Evolutionary conservation across 2,329 filamentous ascomycete genomes (phyloP).

Genomic region (Chaetomium globosum): DNA sequence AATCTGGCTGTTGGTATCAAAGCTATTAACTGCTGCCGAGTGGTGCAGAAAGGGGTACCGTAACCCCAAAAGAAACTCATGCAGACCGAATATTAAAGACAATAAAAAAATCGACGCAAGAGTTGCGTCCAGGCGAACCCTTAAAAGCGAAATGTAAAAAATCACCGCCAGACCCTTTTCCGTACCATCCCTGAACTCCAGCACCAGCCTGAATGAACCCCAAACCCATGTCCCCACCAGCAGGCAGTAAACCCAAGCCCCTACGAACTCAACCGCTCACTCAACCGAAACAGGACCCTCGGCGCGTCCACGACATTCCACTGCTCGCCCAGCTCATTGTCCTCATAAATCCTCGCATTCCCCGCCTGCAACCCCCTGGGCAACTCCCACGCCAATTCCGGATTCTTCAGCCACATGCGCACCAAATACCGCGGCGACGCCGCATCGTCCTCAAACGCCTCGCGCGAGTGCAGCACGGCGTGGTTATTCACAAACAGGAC

Average conservation of each 20-base stretch:
- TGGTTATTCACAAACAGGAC: conserved; percentile 68
- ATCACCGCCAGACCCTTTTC: not conserved
- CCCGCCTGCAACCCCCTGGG: conserved; percentile 29
- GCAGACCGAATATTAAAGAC: not conserved
- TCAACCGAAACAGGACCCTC: conserved; percentile 32
- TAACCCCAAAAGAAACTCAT: not conserved
- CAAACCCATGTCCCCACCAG: not conserved
- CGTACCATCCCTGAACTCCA: not conserved
- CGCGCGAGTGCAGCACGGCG: conserved; percentile 60
- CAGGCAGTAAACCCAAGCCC: not conserved
- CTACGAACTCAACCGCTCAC: conserved; percentile 35
- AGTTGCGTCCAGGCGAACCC: not conserved
- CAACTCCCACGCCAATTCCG: conserved; percentile 30
- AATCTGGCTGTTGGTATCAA: conserved; percentile 7
- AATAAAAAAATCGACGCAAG: not conserved
- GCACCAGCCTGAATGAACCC: not conserved
- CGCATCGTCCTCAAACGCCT: conserved; percentile 56
- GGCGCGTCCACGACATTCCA: conserved; percentile 35
- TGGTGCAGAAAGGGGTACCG: not conserved
- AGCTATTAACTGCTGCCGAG: not conserved
- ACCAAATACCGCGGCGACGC: conserved; percentile 58
- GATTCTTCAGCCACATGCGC: conserved; percentile 55
- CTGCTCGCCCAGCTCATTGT: conserved; percentile 31
- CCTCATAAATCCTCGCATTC: conserved; percentile 32
- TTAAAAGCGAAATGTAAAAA: not conserved